Percentiles rank a stretch among this genome's conserved stretches.
These are phyloP conservation scores for Scortechinia acanthostroma DNA, from an alignment of 2,329 filamentous ascomycete genomes.

Conservation along the genomic window DNA sequence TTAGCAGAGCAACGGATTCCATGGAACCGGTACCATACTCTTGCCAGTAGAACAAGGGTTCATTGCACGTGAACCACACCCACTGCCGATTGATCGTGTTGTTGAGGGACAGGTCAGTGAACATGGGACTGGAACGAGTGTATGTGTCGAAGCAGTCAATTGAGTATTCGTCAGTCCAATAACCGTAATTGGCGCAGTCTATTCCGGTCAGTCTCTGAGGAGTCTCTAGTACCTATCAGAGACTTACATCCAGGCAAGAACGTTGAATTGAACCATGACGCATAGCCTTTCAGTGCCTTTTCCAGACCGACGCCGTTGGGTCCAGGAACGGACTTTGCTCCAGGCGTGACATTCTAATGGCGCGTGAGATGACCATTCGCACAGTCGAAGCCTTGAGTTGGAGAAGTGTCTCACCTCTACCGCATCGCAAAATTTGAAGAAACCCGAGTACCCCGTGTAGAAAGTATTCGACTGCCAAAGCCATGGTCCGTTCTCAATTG, in stretches of 20 bases:
- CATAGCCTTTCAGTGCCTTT: conserved; percentile 44
- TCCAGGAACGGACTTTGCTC: conserved; percentile 17
- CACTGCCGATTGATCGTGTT: conserved; percentile 43
- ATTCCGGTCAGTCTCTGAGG: too few relatives aligned
- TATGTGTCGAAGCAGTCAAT: conserved; percentile 44
- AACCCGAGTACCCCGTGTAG: conserved; percentile 28
- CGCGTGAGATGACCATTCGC: conserved; percentile 10
- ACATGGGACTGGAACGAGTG: conserved; percentile 37
- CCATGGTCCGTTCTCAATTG: conserved; percentile 37
- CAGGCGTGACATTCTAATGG: conserved; percentile 17
- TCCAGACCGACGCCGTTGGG: conserved; percentile 39
- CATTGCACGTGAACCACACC: conserved; percentile 56
- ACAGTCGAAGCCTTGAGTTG: conserved; percentile 23
- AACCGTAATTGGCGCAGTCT: too few relatives aligned
- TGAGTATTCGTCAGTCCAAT: too few relatives aligned
- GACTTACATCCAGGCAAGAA: conserved; percentile 38
- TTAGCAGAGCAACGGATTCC: conserved; percentile 8
- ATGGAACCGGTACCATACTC: conserved; percentile 26
- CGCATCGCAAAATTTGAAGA: conserved; percentile 32
- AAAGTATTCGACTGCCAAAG: conserved; percentile 39
- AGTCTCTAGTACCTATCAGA: too few relatives aligned
- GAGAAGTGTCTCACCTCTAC: conserved; percentile 20
- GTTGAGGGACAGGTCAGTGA: conserved; percentile 33
- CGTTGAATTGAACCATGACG: conserved; percentile 37
- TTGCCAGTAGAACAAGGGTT: conserved; percentile 52